Base-by-base conservation (phyloP, 2,329 filamentous ascomycete genomes). In the Samsoniella hepiali region DNA sequence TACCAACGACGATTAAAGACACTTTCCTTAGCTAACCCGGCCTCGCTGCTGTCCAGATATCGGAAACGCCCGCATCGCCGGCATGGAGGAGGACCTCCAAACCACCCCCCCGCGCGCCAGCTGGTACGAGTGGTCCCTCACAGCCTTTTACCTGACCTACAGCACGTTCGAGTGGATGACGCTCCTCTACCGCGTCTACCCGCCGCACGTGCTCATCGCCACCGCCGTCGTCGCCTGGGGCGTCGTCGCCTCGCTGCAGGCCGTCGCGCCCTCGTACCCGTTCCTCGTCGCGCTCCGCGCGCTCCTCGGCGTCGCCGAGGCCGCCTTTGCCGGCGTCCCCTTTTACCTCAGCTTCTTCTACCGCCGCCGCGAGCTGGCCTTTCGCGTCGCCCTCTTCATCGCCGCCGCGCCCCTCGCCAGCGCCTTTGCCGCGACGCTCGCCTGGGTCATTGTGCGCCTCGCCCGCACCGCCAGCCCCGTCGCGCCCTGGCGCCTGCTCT, bases 381-480 rank as follows among this genome's bases (percentile, higher is more conserved):
- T 95, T 65, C 82, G 93, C 44, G 95, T 91, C 0, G 93, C 92
- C 29, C 82, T 96, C 1, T 96, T 97, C 75, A 88, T 97, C 61
- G 93, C 91, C 1, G 93, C 95, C 67, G 93, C 93, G 1, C 85
- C 85, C 1, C 81, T 96, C 4, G 91, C 92, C 1, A 95, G 91
- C 49, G 88, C 88, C 1, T 77, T 93, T 72, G 91, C 91, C 0
- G 91, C 91, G 45, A 88, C 84, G 9, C 80, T 97, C 4, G 92
- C 93, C 8, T 92, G 89, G 88, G 71, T 87, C 29, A 94, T 97
- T 66, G 84, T 93, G 58, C 87, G 85, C 69, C 70, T 92, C 15
- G 91, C 86, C 58, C 77, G 84, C 55, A 71, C 81, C 65, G 80
- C 81, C 65, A 80, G 84, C 1, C 89, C 89, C 17, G 88, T 96